A percentile compares a stretch with the other conserved stretches of the same genome.
These are phyloP conservation scores for Nicotiana tomentosiformis DNA, from an alignment of 257 asterid species.

Conservation along the genomic window DNA sequence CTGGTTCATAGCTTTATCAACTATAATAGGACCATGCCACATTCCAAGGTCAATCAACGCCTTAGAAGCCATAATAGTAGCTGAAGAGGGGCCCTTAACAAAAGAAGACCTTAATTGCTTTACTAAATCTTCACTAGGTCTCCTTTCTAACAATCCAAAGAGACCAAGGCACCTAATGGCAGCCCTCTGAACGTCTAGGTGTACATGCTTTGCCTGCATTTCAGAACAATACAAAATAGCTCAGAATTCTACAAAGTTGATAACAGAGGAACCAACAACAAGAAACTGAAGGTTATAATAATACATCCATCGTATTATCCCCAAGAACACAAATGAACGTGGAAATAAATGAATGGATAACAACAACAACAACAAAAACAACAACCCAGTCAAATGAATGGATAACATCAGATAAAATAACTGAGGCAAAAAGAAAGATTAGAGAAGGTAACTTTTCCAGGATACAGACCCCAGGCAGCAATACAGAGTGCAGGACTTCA, in stretches of 20 bases:
- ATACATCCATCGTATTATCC: background rate
- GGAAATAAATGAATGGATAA: background rate
- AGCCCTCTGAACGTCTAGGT: slow-evolving; percentile 87
- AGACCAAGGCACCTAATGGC: slow-evolving; percentile 91
- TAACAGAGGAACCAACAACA: slow-evolving; percentile 1
- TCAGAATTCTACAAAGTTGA: background rate
- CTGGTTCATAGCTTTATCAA: slow-evolving; percentile 66
- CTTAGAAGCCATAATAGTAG: slow-evolving; percentile 64
- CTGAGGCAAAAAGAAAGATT: background rate
- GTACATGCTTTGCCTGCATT: slow-evolving; percentile 79
- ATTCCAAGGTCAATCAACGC: slow-evolving; percentile 88
- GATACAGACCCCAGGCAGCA: slow-evolving; percentile 89
- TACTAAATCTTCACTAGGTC: slow-evolving; percentile 56
- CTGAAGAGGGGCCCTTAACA: slow-evolving; percentile 46
- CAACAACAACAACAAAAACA: no score
- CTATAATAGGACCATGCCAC: slow-evolving; percentile 85
- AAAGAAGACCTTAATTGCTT: slow-evolving; percentile 70
- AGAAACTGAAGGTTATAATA: background rate
- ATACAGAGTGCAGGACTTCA: slow-evolving; percentile 69
- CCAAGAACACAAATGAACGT: background rate
- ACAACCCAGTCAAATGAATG: background rate
- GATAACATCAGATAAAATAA: background rate
- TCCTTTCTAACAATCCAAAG: slow-evolving; percentile 72
- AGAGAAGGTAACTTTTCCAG: background rate
- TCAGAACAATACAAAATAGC: slow-evolving; percentile 15